Evolutionary conservation across 225 moss, liverwort and hornwort genomes (phyloP), one percentile per base, ranked within the genome.

Genomic region (Polytrichum commune): DNA sequence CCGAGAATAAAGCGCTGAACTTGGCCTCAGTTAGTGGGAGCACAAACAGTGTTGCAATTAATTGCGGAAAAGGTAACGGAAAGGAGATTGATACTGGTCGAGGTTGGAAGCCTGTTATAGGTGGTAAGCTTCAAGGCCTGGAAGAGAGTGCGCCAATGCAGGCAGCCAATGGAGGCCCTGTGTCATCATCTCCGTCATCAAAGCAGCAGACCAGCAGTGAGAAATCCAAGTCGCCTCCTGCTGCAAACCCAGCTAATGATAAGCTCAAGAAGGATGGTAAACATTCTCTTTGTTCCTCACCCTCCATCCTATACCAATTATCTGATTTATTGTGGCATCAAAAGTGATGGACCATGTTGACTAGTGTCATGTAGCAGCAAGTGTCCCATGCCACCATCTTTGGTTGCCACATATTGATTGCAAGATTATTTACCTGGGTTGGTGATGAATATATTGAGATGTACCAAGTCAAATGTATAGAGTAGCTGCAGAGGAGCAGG

Each of bases 141-240:
- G 90, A 84, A 65, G 92, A 82, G 46, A 84, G 73, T 19, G 72
- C 85, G 54, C 84, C 86, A 1, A 89, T 89, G 93, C 96, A 91
- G 80, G 82, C 81, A 55, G 72, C 80, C 33, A 69, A 78, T 56
- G 79, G 76, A 18, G 87, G 82, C 28, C 79, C 88, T 1, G 56
- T 73, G 70, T 84, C 82, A 23, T 79, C 77, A 60, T 77, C 84
- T 30, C 81, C 92, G 60, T 90, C 91, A 29, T 81, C 85, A 19
- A 96, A 90, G 80, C 93, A 84, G 69, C 93, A 86, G 69, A 89
- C 93, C 18, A 88, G 91, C 74, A 85, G 86, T n/a, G 93, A 93
- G 62, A 88, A 85, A 74, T 83, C 91, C 29, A 85, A 86, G 32
- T 83, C 90, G 30, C 87, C 91, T 13, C 84, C 91, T 68, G 75